phyloP scores from a whole-genome alignment of 148 eudicot species.

The Pharnaceum exiguum region DNA sequence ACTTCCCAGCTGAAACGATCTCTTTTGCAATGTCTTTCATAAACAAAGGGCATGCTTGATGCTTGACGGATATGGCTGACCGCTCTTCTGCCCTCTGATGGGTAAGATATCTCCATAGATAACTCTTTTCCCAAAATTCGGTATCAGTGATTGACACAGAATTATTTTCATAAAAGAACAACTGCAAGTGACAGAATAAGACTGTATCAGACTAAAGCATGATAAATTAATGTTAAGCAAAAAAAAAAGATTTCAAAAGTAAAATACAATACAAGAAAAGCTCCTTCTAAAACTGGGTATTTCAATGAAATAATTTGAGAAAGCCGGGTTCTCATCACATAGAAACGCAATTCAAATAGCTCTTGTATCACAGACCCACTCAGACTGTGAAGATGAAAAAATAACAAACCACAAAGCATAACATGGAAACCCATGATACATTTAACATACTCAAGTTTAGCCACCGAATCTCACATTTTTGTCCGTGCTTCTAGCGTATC shows the following conservation, averaged over 20 bases:
- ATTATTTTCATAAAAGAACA: conserved; percentile 85
- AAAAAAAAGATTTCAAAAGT: background rate
- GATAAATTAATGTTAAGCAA: background rate
- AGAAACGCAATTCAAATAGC: too few relatives aligned
- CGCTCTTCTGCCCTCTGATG: conserved; percentile 36
- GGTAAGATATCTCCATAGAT: conserved; percentile 41
- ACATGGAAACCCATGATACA: too few relatives aligned
- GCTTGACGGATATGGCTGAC: conserved; percentile 27
- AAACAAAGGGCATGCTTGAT: conserved; percentile 71
- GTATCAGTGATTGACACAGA: conserved; percentile 67
- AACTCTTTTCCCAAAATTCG: conserved; percentile 96
- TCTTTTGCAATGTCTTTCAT: conserved; percentile 66
- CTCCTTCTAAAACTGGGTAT: background rate
- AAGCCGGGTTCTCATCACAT: too few relatives aligned
- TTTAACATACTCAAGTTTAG: too few relatives aligned
- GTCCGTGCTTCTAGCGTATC: too few relatives aligned
- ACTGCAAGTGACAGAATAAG: conserved; percentile 35
- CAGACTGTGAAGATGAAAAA: too few relatives aligned
- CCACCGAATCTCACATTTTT: too few relatives aligned
- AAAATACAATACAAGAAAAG: background rate
- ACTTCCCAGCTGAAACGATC: conserved; percentile 90
- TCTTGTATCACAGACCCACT: too few relatives aligned
- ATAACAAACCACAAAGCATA: too few relatives aligned
- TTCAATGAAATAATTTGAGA: background rate
- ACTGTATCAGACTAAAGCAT: too few relatives aligned